Base-by-base conservation (phyloP, 2,329 filamentous ascomycete genomes). In the Monosporascus sp. region DNA sequence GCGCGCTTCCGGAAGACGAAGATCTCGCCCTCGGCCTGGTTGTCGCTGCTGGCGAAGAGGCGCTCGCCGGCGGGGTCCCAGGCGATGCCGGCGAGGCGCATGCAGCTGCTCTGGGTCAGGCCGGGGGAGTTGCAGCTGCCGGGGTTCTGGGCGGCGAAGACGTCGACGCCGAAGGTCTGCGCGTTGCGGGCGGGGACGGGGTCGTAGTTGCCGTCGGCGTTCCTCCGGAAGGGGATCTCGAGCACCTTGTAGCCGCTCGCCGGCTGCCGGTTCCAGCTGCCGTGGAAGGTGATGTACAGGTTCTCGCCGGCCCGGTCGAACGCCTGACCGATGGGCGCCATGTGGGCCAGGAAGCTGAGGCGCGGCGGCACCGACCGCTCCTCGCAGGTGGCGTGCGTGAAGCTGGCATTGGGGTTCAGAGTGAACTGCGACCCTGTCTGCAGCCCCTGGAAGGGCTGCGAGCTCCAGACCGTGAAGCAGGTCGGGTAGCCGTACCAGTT, bases 201-300 rank as follows among this genome's bases (percentile, higher is more conserved):
- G 20, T 62, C 64, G 52, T 61, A 67, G 19, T 49, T 26, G 19
- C 62, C 62, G 49, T 65, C 59, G 19, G 61, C 68, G 48, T 75
- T 65, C 53, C 61, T 60, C 36, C 50, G 62, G 54, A 74, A 74
- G 34, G 66, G 62, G 3, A 74, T 62, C 24, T 65, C 61, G 26
- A 65, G 65, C 16, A 75, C 60, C 31, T 66, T 63, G 60, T 73
- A 75, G 3, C 72, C 72, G 24, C 66, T 59, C 1, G 71, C 66
- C 5, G 67, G 63, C 43, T 65, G 61, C 8, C 65, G 62, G 57
- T 71, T 61, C 69, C 84, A 86, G 63, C 77, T 81, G 17, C 84
- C 84, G 65, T 85, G 84, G 68, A 86, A 85, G 1, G 81, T 75
- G 48, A 87, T 74, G 73, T 80, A 87, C 19, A 81, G 78, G n/a